Evolutionary conservation across 306 rosid species (phyloP).

Genomic region (Cicer bijugum): DNA sequence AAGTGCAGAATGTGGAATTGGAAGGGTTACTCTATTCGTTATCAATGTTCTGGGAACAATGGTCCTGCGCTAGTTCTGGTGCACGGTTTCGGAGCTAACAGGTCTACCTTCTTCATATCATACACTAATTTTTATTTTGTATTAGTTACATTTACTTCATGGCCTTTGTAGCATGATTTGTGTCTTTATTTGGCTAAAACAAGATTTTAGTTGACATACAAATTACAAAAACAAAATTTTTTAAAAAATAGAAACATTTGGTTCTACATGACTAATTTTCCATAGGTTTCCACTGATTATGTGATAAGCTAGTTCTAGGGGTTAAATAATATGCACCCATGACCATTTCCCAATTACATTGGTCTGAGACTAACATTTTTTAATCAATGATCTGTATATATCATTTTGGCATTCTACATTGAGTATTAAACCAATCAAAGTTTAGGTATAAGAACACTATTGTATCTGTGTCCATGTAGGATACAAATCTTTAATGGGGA

Average conservation of each 20-base stretch:
- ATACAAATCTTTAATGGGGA: neutral
- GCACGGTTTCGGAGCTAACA: slow-evolving; percentile 99
- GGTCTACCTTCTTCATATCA: slow-evolving; percentile 57
- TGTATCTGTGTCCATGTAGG: neutral
- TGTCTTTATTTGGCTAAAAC: neutral
- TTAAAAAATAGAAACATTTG: neutral
- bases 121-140: neutral
- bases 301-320: neutral
- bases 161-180: neutral
- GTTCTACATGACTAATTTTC: neutral
- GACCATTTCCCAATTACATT: neutral
- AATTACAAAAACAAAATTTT: neutral
- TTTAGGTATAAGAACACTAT: neutral
- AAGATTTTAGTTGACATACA: neutral
- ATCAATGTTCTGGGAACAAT: slow-evolving; percentile 67
- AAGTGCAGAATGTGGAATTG: slow-evolving; percentile 75
- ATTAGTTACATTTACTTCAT: neutral
- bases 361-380: neutral
- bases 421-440: neutral
- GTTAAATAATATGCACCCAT: neutral
- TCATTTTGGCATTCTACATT: neutral
- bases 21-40: slow-evolving; percentile 85
- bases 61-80: slow-evolving; percentile 84
- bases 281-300: neutral
- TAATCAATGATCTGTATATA: neutral